These are phyloP conservation scores for Chaetothyriales sp. DNA, from an alignment of 2,329 filamentous ascomycete genomes.

Conservation along the genomic window DNA sequence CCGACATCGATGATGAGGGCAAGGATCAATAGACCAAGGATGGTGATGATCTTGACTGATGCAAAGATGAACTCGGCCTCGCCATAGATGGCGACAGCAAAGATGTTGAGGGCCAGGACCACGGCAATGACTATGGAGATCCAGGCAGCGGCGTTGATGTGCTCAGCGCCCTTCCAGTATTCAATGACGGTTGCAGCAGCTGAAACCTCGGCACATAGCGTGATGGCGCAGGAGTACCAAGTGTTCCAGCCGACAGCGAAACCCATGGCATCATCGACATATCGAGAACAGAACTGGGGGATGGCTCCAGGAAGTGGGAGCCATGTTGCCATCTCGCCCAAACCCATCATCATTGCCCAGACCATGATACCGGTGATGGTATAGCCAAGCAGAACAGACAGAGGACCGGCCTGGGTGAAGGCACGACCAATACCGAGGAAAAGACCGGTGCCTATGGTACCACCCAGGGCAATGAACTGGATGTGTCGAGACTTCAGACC, in stretches of 20 bases:
- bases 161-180: constrained; percentile 37
- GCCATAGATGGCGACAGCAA: constrained; percentile 38
- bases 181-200: constrained; percentile 49
- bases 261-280: constrained; percentile 29
- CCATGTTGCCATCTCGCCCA: constrained; percentile 30
- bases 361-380: constrained; percentile 19
- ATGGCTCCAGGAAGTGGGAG: constrained; percentile 28
- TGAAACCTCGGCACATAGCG: constrained; percentile 41
- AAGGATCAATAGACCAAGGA: constrained; percentile 36
- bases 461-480: constrained; percentile 25
- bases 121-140: constrained; percentile 15
- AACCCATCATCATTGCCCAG: constrained; percentile 21
- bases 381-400: constrained; percentile 25
- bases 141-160: constrained; percentile 22
- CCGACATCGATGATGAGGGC: constrained; percentile 37
- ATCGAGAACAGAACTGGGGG: constrained; percentile 27
- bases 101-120: constrained; percentile 45
- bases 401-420: constrained; percentile 23
- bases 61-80: constrained; percentile 36
- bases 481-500: constrained; percentile 26
- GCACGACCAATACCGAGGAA: constrained; percentile 26
- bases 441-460: constrained; percentile 25
- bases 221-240: constrained; percentile 30
- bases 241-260: constrained; percentile 35
- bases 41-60: constrained; percentile 35